Conservation (phyloP, 768 basidiomycete species). For the Rhodotorula babjevae region DNA sequence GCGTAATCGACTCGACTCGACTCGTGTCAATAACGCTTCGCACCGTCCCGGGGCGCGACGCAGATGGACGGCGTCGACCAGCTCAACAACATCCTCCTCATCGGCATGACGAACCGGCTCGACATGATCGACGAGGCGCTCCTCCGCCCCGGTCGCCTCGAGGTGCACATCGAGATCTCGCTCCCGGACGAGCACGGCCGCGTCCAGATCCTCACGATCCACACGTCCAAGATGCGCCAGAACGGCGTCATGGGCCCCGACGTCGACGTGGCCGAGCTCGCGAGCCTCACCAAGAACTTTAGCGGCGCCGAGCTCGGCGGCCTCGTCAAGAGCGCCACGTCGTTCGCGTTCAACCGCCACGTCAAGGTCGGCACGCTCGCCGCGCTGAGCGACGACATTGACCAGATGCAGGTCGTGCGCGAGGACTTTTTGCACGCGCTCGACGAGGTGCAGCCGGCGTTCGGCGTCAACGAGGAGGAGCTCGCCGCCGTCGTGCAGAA, state of each 20-base stretch:
- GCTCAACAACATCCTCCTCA: conserved; percentile 97
- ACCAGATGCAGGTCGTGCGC: conserved; percentile 80
- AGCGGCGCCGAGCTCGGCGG: conserved; percentile 94
- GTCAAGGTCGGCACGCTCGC: conserved; percentile 98
- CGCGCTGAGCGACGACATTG: conserved; percentile 91
- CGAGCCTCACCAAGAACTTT: conserved; percentile 86
- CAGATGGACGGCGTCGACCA: conserved; percentile 99
- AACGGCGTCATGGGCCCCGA: conserved; percentile 85
- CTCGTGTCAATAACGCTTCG: too few species aligned
- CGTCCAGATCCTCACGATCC: conserved; percentile 87
- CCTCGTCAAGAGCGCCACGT: conserved; percentile 93
- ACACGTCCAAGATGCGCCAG: conserved; percentile 86
- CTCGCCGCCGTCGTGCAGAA: conserved; percentile 86
- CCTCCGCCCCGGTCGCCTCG: conserved; percentile 92
- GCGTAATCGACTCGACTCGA: too few species aligned
- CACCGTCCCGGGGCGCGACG: too few species aligned
- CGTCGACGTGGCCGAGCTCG: conserved; percentile 77
- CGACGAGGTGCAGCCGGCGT: conserved; percentile 91
- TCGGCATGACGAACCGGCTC: conserved; percentile 96
- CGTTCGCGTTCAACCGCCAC: conserved; percentile 95
- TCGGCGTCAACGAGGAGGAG: conserved; percentile 96
- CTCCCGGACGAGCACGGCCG: conserved; percentile 91
- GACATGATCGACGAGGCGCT: conserved; percentile 99
- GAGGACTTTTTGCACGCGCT: conserved; percentile 83
- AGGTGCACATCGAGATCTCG: conserved; percentile 99